These are phyloP conservation scores for Seiridium unicorne DNA, from an alignment of 2,329 filamentous ascomycete genomes.

Conservation along the genomic window DNA sequence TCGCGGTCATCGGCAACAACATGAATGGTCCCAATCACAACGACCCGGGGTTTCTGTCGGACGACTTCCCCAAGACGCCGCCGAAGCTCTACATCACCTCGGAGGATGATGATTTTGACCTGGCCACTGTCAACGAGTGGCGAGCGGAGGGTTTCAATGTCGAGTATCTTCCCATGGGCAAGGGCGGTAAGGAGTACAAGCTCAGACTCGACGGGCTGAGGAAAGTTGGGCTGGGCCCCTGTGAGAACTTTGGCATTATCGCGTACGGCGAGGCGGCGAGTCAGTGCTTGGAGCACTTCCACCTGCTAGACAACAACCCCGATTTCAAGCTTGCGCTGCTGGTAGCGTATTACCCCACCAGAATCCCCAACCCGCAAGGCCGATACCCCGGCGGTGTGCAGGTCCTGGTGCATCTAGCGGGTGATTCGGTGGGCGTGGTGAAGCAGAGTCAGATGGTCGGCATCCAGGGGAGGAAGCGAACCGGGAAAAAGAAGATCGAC, in stretches of 20 bases:
- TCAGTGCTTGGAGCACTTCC: constrained; percentile 42
- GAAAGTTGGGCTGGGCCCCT: constrained; percentile 31
- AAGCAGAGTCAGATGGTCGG: constrained; percentile 42
- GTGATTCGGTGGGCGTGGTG: constrained; percentile 37
- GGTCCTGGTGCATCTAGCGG: constrained; percentile 39
- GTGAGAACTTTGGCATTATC: constrained; percentile 42
- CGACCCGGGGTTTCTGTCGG: constrained; percentile 39
- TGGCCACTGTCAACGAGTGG: constrained; percentile 35
- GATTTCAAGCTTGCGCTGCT: constrained; percentile 40
- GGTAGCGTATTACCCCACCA: constrained; percentile 43
- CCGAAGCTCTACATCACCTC: constrained; percentile 42
- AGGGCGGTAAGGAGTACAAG: constrained; percentile 30
- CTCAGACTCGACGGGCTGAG: constrained; percentile 31
- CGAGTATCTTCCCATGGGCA: constrained; percentile 39
- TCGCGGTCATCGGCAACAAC: constrained; percentile 22
- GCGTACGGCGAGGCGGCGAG: constrained; percentile 43
- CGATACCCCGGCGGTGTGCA: constrained; percentile 37
- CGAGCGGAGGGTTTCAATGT: constrained; percentile 40
- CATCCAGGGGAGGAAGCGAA: constrained; percentile 41
- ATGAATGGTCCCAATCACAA: constrained; percentile 32
- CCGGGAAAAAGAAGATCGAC: constrained; percentile 30
- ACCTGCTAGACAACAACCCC: constrained; percentile 41
- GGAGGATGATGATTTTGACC: constrained; percentile 41
- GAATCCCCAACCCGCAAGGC: constrained; percentile 40
- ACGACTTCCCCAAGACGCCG: constrained; percentile 33